Evolutionary conservation across 2,329 filamentous ascomycete species (phyloP).

Genomic region (Mollisiaceae sp.): DNA sequence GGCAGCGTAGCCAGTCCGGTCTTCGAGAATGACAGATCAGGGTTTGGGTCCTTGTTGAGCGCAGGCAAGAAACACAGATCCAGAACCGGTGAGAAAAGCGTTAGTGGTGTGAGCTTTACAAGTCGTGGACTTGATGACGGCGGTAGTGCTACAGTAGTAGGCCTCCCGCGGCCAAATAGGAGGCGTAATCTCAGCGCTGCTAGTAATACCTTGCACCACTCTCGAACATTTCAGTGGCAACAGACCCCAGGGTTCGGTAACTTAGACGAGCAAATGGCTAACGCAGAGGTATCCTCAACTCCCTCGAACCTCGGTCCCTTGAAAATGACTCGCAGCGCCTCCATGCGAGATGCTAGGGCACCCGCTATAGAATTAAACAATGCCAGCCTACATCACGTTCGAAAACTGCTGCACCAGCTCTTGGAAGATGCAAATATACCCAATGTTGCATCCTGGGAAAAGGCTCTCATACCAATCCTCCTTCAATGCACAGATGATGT

Average conservation of each 20-base stretch:
- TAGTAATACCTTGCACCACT: constrained; percentile 70
- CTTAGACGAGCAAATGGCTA: constrained; percentile 38
- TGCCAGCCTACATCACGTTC: constrained; percentile 87
- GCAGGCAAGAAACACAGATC: constrained; percentile 76
- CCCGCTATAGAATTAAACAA: constrained; percentile 84
- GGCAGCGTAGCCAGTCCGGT: constrained; percentile 67
- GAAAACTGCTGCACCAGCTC: constrained; percentile 82
- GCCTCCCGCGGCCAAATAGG: constrained; percentile 66
- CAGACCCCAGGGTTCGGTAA: constrained; percentile 48
- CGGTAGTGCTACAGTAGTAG: constrained; percentile 60
- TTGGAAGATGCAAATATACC: constrained; percentile 77
- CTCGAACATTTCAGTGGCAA: constrained; percentile 73
- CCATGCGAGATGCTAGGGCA: constrained; percentile 75
- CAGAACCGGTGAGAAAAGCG: constrained; percentile 75
- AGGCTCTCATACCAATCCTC: constrained; percentile 86
- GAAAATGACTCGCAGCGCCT: constrained; percentile 76
- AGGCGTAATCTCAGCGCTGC: constrained; percentile 84
- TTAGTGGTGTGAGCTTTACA: constrained; percentile 71
- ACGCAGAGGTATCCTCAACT: constrained; percentile 30
- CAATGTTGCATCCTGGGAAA: constrained; percentile 82
- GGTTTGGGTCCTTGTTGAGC: constrained; percentile 73
- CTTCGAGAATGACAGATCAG: constrained; percentile 73
- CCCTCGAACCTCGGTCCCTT: constrained; percentile 41
- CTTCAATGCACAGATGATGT: constrained; percentile 93
- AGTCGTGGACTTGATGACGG: constrained; percentile 70